Conservation (phyloP, 768 basidiomycete species). For the Agrocybe chaxingu region DNA sequence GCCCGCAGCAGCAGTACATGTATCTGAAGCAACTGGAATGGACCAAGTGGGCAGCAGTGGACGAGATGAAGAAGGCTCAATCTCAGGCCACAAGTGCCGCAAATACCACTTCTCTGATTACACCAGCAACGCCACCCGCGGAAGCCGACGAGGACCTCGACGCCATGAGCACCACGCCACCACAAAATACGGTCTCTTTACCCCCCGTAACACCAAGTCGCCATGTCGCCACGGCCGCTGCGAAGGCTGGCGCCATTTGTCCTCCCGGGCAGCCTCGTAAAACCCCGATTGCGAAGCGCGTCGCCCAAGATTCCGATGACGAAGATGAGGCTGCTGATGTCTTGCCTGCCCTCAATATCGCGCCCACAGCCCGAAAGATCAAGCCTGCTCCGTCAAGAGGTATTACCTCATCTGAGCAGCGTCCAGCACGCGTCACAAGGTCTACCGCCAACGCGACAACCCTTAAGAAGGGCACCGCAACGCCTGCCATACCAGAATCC, state of each 20-base stretch:
- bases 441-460: conserved; percentile 58
- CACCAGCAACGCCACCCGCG: conserved; percentile 79
- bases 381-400: conserved; percentile 43
- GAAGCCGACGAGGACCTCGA: conserved; percentile 67
- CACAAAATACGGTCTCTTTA: conserved; percentile 29
- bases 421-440: conserved; percentile 71
- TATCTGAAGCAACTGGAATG: conserved; percentile 93
- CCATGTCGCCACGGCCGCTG: conserved; percentile 66
- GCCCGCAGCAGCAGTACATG: conserved; percentile 92
- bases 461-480: conserved; percentile 51
- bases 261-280: conserved; percentile 87
- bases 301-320: conserved; percentile 64
- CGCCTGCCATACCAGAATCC: conserved; percentile 32
- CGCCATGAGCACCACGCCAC: conserved; percentile 41
- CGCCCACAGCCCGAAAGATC: conserved; percentile 37
- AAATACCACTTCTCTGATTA: conserved; percentile 43
- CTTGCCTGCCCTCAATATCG: conserved; percentile 58
- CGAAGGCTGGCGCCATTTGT: conserved; percentile 66
- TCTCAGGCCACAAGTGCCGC: conserved; percentile 32
- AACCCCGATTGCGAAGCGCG: conserved; percentile 76
- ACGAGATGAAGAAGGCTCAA: conserved; percentile 63
- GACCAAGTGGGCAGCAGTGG: conserved; percentile 89
- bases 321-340: conserved; percentile 64
- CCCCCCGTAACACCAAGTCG: conserved; percentile 83
- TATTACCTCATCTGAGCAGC: conserved; percentile 64